Percentiles rank a stretch among this genome's conserved stretches.
phyloP scores from a whole-genome alignment of 2,329 filamentous ascomycete species.

The Fusarium euwallaceae region DNA sequence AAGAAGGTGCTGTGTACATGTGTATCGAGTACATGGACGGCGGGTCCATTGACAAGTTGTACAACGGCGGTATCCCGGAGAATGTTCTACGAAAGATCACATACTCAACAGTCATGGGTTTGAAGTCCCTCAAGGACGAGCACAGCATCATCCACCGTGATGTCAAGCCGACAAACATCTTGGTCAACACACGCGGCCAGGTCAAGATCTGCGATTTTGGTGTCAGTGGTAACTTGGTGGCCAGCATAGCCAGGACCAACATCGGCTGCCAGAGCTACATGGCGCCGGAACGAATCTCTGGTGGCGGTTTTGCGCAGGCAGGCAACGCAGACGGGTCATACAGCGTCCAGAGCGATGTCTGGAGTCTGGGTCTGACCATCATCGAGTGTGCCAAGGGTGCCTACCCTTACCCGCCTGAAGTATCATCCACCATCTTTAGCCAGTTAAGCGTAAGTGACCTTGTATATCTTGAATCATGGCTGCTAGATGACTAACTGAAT shows the following conservation, averaged over 20 bases:
- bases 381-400: slow-evolving; percentile 95
- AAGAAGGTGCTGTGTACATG: slow-evolving; percentile 98
- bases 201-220: slow-evolving; percentile 99
- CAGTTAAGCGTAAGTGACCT: slow-evolving; percentile 87
- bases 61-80: slow-evolving; percentile 90
- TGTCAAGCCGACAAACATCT: slow-evolving; percentile 98
- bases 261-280: slow-evolving; percentile 99
- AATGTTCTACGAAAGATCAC: slow-evolving; percentile 90
- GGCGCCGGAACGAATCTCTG: slow-evolving; percentile 95
- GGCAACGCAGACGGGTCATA: slow-evolving; percentile 85
- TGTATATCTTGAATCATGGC: neutral
- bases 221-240: slow-evolving; percentile 95
- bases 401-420: slow-evolving; percentile 97
- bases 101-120: slow-evolving; percentile 87
- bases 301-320: slow-evolving; percentile 81
- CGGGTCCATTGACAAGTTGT: slow-evolving; percentile 96
- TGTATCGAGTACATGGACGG: slow-evolving; percentile 99
- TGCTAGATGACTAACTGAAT: slow-evolving; percentile 20
- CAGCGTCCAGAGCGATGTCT: slow-evolving; percentile 97
- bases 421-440: slow-evolving; percentile 98
- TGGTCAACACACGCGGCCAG: slow-evolving; percentile 89
- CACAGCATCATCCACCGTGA: slow-evolving; percentile 99
- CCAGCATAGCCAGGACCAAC: slow-evolving; percentile 98
- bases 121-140: slow-evolving; percentile 95
- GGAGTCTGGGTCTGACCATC: slow-evolving; percentile 93